phyloP scores from a whole-genome alignment of 805 yeast species.

The Candida caryicola region DNA sequence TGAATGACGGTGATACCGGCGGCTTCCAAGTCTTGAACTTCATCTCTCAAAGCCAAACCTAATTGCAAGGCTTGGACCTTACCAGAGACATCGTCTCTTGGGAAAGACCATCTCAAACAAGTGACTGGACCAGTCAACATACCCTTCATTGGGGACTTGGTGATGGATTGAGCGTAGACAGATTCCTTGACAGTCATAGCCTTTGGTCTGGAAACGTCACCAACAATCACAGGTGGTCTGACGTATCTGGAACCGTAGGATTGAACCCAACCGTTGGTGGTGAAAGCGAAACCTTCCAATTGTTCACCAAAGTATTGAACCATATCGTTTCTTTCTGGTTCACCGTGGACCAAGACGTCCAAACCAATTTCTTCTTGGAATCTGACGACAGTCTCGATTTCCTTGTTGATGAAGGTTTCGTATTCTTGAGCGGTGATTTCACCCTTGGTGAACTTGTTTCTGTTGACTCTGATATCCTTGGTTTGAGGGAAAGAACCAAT shows the following conservation, averaged over 20 bases:
- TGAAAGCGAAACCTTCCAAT: slow-evolving; percentile 96
- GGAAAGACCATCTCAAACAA: slow-evolving; percentile 99
- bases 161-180: slow-evolving; percentile 96
- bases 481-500: slow-evolving; percentile 99
- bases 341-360: slow-evolving; percentile 99
- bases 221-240: slow-evolving; percentile 98
- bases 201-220: slow-evolving; percentile 98
- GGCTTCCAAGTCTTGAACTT: slow-evolving; percentile 95
- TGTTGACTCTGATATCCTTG: slow-evolving; percentile 96
- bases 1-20: slow-evolving; percentile 98
- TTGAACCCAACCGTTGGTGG: slow-evolving; percentile 99
- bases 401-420: slow-evolving; percentile 94
- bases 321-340: slow-evolving; percentile 99
- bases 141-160: slow-evolving; percentile 97
- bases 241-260: slow-evolving; percentile 99
- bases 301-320: slow-evolving; percentile 99
- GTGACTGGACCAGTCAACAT: slow-evolving; percentile 99
- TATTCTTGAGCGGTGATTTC: slow-evolving; percentile 91
- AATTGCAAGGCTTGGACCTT: slow-evolving; percentile 94
- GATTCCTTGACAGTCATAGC: slow-evolving; percentile 99
- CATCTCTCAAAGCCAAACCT: slow-evolving; percentile 97
- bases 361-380: slow-evolving; percentile 99
- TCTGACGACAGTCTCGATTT: slow-evolving; percentile 91
- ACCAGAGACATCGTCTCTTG: slow-evolving; percentile 96
- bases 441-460: slow-evolving; percentile 98